Conservation (phyloP, 2,329 filamentous ascomycete species). For the Sporothrix protearum region DNA sequence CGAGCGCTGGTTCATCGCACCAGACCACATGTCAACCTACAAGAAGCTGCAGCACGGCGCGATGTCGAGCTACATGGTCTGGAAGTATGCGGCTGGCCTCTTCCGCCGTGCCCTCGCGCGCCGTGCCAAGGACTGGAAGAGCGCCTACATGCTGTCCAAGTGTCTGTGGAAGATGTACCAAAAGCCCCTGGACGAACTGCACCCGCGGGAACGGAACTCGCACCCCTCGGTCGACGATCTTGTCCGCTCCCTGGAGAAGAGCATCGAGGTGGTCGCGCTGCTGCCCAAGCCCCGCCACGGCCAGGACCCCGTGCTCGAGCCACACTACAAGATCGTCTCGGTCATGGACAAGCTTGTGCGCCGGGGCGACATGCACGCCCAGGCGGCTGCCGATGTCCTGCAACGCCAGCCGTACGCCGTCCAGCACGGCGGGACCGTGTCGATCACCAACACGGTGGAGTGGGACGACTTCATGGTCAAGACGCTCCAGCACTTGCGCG, state of each 20-base stretch:
- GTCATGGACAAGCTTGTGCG: slow-evolving; percentile 76
- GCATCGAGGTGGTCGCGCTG: slow-evolving; percentile 49
- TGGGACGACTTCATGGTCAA: slow-evolving; percentile 55
- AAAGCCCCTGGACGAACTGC: slow-evolving; percentile 44
- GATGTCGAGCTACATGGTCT: slow-evolving; percentile 58
- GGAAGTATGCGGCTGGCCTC: slow-evolving; percentile 57
- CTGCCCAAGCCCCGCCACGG: slow-evolving; percentile 56
- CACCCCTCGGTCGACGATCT: slow-evolving; percentile 43
- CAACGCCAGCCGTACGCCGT: slow-evolving; percentile 54
- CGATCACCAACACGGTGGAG: slow-evolving; percentile 59
- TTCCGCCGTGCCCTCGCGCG: slow-evolving; percentile 55
- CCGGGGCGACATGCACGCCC: slow-evolving; percentile 45
- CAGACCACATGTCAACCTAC: slow-evolving; percentile 49
- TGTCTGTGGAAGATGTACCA: slow-evolving; percentile 63
- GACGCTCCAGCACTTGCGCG: slow-evolving; percentile 50
- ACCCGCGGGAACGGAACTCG: slow-evolving; percentile 41
- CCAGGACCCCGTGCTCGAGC: slow-evolving; percentile 77
- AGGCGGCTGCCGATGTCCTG: slow-evolving; percentile 51
- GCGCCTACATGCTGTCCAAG: slow-evolving; percentile 59
- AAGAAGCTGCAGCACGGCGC: slow-evolving; percentile 52
- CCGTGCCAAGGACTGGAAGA: slow-evolving; percentile 56
- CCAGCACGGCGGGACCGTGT: slow-evolving; percentile 46
- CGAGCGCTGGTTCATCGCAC: slow-evolving; percentile 55
- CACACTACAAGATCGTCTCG: slow-evolving; percentile 86
- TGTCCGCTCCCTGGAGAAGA: slow-evolving; percentile 49